A percentile compares a stretch with the other conserved stretches of the same genome.
Conservation (phyloP, 805 yeast genomes). For the Sugiyamaella boreocaroliniensis region DNA sequence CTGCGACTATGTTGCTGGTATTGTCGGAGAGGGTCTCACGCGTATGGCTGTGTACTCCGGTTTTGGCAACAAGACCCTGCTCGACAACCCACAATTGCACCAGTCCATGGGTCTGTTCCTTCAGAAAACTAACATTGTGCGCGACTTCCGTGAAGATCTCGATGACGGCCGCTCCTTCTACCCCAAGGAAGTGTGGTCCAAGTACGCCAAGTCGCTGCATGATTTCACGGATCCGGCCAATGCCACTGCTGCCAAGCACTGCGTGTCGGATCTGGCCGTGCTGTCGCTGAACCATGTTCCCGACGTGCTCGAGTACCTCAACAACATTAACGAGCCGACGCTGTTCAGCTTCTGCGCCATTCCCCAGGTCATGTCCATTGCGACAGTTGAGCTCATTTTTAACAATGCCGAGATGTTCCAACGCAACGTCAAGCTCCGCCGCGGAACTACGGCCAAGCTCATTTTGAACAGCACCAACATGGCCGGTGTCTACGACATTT, state of each 20-base stretch:
- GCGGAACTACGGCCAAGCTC: conserved; percentile 75
- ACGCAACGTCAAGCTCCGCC: conserved; percentile 76
- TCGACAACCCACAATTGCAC: conserved; percentile 51
- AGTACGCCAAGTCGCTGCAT: conserved; percentile 56
- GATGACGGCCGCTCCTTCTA: conserved; percentile 90
- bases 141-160: conserved; percentile 90
- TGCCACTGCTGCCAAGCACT: conserved; percentile 52
- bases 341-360: conserved; percentile 89
- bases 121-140: conserved; percentile 92
- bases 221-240: conserved; percentile 51
- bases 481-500: conserved; percentile 68
- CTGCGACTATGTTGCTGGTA: conserved; percentile 96
- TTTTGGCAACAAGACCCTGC: conserved; percentile 52
- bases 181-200: conserved; percentile 91
- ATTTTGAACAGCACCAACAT: conserved; percentile 69
- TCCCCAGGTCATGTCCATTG: conserved; percentile 99
- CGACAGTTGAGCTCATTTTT: conserved; percentile 81
- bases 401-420: conserved; percentile 70
- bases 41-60: conserved; percentile 68
- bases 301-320: conserved; percentile 68
- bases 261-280: conserved; percentile 74
- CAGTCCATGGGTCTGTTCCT: conserved; percentile 91
- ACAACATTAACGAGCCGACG: conserved; percentile 72
- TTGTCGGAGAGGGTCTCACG: conserved; percentile 94
- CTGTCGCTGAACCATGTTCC: conserved; percentile 73